phyloP scores from a whole-genome alignment of 306 rosid genomes.

The Cicer chorassanicum region DNA sequence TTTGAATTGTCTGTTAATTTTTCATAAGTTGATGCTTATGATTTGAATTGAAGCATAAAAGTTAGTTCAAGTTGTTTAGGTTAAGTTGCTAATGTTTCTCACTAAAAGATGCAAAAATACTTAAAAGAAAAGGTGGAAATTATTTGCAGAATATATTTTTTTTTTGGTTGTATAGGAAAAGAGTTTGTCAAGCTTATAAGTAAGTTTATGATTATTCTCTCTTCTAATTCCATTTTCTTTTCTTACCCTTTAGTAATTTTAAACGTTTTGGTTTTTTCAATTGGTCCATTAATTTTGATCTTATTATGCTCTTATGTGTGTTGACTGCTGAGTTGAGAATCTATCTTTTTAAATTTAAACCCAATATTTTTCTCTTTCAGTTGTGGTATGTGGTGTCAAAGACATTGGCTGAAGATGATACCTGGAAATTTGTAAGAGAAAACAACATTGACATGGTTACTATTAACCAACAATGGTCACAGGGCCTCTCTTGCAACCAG shows the following conservation, averaged over 20 bases:
- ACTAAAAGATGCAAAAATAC: not conserved
- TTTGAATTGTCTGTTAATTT: not conserved
- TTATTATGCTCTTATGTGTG: slow-evolving; percentile 3
- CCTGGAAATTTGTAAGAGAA: slow-evolving; percentile 74
- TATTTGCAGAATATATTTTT: too few relatives aligned
- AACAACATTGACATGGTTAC: slow-evolving; percentile 71
- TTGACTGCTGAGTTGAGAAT: not conserved
- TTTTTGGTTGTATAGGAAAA: too few relatives aligned
- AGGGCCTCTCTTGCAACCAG: slow-evolving; percentile 69
- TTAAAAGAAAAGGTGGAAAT: not conserved
- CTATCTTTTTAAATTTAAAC: too few relatives aligned
- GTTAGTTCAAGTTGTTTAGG: not conserved
- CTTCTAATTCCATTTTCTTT: too few relatives aligned
- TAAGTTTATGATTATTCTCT: too few relatives aligned
- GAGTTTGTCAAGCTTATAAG: too few relatives aligned
- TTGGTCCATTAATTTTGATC: not conserved
- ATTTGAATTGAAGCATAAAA: not conserved
- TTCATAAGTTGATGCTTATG: not conserved
- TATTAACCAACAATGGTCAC: slow-evolving; percentile 66
- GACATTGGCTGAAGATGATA: slow-evolving; percentile 77
- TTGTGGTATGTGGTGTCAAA: slow-evolving; percentile 63
- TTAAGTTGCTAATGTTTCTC: not conserved
- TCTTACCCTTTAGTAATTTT: slow-evolving; percentile 1
- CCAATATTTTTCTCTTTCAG: slow-evolving; percentile 43
- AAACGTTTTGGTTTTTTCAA: slow-evolving; percentile 8